phyloP scores from a whole-genome alignment of 768 basidiomycete species.

The Cystobasidium ongulense region DNA sequence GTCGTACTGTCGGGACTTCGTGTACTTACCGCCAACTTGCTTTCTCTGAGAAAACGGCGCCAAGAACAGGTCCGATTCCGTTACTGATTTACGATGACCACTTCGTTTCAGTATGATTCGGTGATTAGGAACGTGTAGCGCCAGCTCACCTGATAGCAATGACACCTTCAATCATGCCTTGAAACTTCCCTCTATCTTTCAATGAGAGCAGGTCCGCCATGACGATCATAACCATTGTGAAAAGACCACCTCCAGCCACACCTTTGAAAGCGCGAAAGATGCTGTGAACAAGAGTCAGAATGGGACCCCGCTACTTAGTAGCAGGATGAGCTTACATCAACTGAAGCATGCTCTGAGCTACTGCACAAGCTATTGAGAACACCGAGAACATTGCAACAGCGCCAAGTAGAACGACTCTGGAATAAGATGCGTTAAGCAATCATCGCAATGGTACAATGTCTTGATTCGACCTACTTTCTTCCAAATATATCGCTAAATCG shows the following conservation, averaged over 20 bases:
- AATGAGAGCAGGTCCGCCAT: constrained; percentile 44
- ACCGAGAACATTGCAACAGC: constrained; percentile 43
- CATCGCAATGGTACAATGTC: not conserved
- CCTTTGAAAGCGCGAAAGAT: constrained; percentile 32
- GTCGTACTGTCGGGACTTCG: no score
- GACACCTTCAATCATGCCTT: constrained; percentile 46
- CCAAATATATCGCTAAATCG: constrained; percentile 48
- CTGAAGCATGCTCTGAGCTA: constrained; percentile 46
- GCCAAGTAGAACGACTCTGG: constrained; percentile 28
- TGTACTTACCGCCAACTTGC: constrained; percentile 34
- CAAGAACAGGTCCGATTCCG: constrained; percentile 46
- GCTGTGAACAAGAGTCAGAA: not conserved
- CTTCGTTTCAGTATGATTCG: not conserved
- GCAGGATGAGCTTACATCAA: constrained; percentile 44
- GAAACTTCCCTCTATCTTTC: constrained; percentile 45
- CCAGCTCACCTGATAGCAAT: constrained; percentile 43
- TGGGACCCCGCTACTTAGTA: no score
- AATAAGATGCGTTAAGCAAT: constrained; percentile 37
- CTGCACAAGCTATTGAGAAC: constrained; percentile 46
- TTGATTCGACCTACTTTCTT: constrained; percentile 39
- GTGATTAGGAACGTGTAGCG: not conserved
- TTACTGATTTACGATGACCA: constrained; percentile 11
- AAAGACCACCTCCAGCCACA: constrained; percentile 7
- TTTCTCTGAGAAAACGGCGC: constrained; percentile 45
- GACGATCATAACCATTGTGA: constrained; percentile 13